Conservation (phyloP, 1,139 yeast genomes). For the Lodderomyces pseudojiufengensis region DNA sequence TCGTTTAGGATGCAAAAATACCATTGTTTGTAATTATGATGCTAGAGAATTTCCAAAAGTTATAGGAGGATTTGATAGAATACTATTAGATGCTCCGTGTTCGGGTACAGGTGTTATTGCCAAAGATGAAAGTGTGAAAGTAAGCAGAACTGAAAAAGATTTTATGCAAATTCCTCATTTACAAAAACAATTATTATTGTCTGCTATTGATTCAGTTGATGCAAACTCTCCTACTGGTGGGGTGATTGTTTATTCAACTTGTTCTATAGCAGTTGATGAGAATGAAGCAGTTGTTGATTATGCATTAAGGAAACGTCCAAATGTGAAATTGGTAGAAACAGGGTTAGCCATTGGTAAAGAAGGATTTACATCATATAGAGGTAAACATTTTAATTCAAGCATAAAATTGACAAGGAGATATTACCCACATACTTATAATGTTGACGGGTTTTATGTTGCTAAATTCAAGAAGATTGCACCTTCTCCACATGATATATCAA, state of each 20-base stretch:
- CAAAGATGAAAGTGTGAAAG: slow-evolving; percentile 93
- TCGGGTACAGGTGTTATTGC: slow-evolving; percentile 99
- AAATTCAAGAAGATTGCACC: slow-evolving; percentile 90
- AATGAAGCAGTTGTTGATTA: slow-evolving; percentile 99
- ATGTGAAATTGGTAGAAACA: slow-evolving; percentile 89
- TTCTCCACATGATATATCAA: slow-evolving; percentile 76
- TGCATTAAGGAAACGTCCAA: slow-evolving; percentile 93
- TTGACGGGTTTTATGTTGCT: slow-evolving; percentile 97
- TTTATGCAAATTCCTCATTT: slow-evolving; percentile 95
- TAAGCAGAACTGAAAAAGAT: slow-evolving; percentile 92
- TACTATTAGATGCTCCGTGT: slow-evolving; percentile 96
- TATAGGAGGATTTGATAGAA: slow-evolving; percentile 96
- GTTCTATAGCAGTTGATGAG: slow-evolving; percentile 98
- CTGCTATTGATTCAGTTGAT: slow-evolving; percentile 97
- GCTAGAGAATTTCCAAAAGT: slow-evolving; percentile 98
- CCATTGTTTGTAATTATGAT: slow-evolving; percentile 95
- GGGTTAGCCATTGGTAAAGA: slow-evolving; percentile 95
- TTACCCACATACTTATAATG: slow-evolving; percentile 97
- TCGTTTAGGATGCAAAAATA: slow-evolving; percentile 93
- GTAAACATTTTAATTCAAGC: slow-evolving; percentile 80
- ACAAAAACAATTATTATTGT: slow-evolving; percentile 86
- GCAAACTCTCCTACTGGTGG: slow-evolving; percentile 92
- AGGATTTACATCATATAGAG: slow-evolving; percentile 91
- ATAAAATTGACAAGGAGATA: slow-evolving; percentile 85
- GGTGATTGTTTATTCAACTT: slow-evolving; percentile 91